Evolutionary conservation across 2,329 filamentous ascomycete species (phyloP).

Genomic region (Fusarium pseudocircinatum): DNA sequence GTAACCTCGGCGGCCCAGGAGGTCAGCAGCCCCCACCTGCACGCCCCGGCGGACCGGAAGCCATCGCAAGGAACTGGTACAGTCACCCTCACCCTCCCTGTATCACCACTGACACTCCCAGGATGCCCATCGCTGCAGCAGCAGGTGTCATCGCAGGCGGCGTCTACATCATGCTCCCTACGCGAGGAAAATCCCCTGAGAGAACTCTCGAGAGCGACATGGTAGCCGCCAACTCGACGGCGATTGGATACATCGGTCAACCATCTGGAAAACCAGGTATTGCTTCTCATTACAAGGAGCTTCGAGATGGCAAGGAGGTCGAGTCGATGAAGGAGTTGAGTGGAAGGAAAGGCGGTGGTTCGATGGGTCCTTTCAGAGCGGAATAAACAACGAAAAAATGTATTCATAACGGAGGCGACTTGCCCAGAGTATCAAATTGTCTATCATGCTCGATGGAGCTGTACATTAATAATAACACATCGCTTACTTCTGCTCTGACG

Average conservation of each 20-base stretch:
- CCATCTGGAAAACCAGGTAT: constrained; percentile 7
- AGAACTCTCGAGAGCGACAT: constrained; percentile 22
- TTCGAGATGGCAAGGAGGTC: constrained; percentile 30
- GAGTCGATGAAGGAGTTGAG: constrained; percentile 44
- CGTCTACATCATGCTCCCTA: constrained; percentile 43
- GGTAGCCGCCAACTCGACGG: constrained; percentile 18
- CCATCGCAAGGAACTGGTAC: constrained; percentile 48
- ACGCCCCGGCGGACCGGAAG: constrained; percentile 44
- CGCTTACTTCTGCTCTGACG: constrained; percentile 10
- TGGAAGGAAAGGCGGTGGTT: constrained; percentile 41
- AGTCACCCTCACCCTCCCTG: background rate
- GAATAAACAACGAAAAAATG: constrained; percentile 32
- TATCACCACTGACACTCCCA: background rate
- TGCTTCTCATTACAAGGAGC: constrained; percentile 31
- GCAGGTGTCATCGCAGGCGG: constrained; percentile 41
- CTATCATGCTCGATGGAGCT: constrained; percentile 8
- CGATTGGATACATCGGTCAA: constrained; percentile 19
- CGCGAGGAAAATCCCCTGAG: constrained; percentile 12
- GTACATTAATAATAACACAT: constrained; percentile 5
- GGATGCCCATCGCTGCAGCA: constrained; percentile 44
- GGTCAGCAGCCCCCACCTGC: constrained; percentile 45
- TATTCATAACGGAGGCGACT: constrained; percentile 5
- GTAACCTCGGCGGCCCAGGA: constrained; percentile 46
- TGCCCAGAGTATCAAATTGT: constrained; percentile 32
- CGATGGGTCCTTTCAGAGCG: constrained; percentile 45